Evolutionary conservation across 2,329 filamentous ascomycete genomes (phyloP), one percentile per base, ranked within the genome.

Genomic region (Zalaria sp.): DNA sequence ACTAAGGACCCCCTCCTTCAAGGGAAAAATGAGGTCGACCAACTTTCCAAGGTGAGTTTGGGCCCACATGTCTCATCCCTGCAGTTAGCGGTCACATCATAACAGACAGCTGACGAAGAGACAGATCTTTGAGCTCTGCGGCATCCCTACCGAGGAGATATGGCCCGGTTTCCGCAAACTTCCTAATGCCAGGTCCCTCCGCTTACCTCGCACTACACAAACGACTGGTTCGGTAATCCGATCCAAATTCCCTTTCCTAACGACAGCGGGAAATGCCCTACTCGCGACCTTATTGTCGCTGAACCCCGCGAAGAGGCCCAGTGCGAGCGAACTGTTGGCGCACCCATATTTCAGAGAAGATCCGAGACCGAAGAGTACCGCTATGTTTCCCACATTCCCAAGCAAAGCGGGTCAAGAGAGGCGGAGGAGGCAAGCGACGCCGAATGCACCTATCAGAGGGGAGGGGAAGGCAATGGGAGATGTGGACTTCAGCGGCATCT

Each of bases 371-470:
- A 96, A 96, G 64, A 79, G 81, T 5, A 82, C 85, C 57, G 82
- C 81, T 53, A 81, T 98, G 79, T 96, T 98, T 57, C 91, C 91
- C 2, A 96, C 91, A 0, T 98, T 96, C 58, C 91, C 91, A 0
- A 91, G 83, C 53, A 95, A 93, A 61, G 91, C 91, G 0, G 86
- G 87, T 1, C 83, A 91, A 67, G 91, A 98, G 68, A 81, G 79
- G 55, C 69, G 87, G 51, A 69, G 84, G 48, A 69, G 75, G 32
- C 69, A 75, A 45, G 77, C 79, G 46, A 88, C 80, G 48, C 91
- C 91, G 1, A 80, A 87, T 59, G 91, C 91, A 5, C 91, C 91
- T 0, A 75, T 74, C 34, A 70, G 89, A 28, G 88, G 87, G 0
- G 77, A 82, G 39, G 61, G 59, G 49, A 53, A 74, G 26, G 50